phyloP scores from a whole-genome alignment of 768 basidiomycete genomes.

The Podaxis rugospora region DNA sequence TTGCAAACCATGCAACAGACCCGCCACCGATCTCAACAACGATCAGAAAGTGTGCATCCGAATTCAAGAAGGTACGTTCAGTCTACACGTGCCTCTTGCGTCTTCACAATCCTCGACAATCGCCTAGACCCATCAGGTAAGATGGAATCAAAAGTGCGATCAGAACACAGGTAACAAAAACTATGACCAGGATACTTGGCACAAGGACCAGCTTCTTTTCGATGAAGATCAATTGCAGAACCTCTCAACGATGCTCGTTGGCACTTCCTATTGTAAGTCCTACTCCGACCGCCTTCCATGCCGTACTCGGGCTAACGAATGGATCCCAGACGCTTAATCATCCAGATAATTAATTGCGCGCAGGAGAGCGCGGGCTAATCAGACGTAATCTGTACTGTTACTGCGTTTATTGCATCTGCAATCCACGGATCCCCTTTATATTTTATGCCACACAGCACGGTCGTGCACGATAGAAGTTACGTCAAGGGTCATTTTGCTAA shows the following conservation, averaged over 20 bases:
- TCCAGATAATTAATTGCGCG: not conserved
- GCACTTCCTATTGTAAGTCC: conserved; percentile 80
- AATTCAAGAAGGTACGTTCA: conserved; percentile 70
- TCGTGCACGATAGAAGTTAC: not conserved
- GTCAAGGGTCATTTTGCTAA: conserved; percentile 3
- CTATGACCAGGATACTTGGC: conserved; percentile 74
- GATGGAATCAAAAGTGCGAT: not conserved
- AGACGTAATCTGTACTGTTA: not conserved
- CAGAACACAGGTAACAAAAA: not conserved
- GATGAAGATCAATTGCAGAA: conserved; percentile 88
- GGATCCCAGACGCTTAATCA: conserved; percentile 14
- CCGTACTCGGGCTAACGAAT: not conserved
- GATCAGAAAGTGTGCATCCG: conserved; percentile 79
- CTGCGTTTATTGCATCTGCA: not conserved
- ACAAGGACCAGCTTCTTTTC: conserved; percentile 81
- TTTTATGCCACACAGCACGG: not conserved
- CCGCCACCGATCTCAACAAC: conserved; percentile 89
- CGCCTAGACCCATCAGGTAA: conserved; percentile 59
- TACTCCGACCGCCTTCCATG: not conserved
- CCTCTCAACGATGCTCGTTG: conserved; percentile 84
- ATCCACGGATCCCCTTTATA: not conserved
- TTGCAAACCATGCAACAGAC: conserved; percentile 76
- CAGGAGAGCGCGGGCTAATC: not conserved
- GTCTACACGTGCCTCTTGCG: conserved; percentile 5
- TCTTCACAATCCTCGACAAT: conserved; percentile 11